Evolutionary conservation across 2,329 filamentous ascomycete genomes (phyloP).

Genomic region (Fusarium sp.): DNA sequence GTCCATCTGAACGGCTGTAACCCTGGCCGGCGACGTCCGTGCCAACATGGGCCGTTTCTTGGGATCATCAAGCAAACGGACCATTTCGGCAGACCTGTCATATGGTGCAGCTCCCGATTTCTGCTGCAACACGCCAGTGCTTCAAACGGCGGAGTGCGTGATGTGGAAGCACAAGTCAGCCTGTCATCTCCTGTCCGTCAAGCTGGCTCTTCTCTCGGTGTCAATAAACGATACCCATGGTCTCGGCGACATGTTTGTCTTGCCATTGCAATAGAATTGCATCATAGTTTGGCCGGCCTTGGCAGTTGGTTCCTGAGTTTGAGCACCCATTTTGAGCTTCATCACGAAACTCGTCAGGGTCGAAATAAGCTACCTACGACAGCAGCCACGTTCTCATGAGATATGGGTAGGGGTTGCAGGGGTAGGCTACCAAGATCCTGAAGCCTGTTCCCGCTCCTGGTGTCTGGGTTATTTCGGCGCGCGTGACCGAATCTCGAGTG

Average conservation of each 20-base stretch:
- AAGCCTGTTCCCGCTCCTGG: constrained; percentile 2
- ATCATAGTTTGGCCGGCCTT: not conserved
- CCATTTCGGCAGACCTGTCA: constrained; percentile 39
- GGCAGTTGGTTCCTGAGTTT: not conserved
- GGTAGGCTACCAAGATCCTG: constrained; percentile 9
- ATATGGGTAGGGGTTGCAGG: constrained; percentile 1
- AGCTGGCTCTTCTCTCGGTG: constrained; percentile 4
- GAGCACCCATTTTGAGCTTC: not conserved
- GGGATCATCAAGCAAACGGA: constrained; percentile 27
- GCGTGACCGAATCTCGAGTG: not conserved
- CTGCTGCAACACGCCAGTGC: constrained; percentile 8
- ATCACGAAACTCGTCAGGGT: not conserved
- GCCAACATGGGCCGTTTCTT: constrained; percentile 41
- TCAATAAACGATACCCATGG: constrained; percentile 1
- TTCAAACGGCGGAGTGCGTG: constrained; percentile 20
- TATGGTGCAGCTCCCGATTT: constrained; percentile 16
- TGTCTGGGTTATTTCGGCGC: not conserved
- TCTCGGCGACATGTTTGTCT: constrained; percentile 5
- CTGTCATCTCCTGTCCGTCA: constrained; percentile 1
- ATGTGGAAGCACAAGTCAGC: constrained; percentile 26
- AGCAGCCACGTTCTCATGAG: not conserved
- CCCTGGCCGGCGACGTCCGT: constrained; percentile 43
- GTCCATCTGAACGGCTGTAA: constrained; percentile 16
- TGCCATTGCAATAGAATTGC: constrained; percentile 14
- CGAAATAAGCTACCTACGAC: not conserved